Evolutionary conservation across 2,329 filamentous ascomycete genomes (phyloP).

Genomic region (Fusarium chlamydosporum): DNA sequence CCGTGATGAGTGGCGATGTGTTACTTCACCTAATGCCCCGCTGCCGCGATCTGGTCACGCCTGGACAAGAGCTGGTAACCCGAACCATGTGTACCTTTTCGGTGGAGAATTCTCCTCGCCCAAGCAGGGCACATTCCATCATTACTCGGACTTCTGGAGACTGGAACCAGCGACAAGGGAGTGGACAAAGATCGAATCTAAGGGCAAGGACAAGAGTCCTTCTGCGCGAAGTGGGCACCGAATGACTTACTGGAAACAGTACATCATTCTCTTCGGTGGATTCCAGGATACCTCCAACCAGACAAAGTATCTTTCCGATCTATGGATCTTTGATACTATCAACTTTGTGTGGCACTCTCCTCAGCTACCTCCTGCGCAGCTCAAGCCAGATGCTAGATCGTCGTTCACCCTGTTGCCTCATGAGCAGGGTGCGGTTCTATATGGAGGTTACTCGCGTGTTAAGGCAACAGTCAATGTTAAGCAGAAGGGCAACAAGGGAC

Average conservation of each 20-base stretch:
- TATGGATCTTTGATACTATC: slow-evolving; percentile 95
- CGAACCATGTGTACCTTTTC: slow-evolving; percentile 89
- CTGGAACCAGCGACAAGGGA: slow-evolving; percentile 87
- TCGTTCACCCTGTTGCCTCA: slow-evolving; percentile 94
- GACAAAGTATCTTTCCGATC: slow-evolving; percentile 91
- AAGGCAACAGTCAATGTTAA: slow-evolving; percentile 79
- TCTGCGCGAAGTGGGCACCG: slow-evolving; percentile 91
- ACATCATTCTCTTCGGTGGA: slow-evolving; percentile 94
- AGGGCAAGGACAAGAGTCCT: slow-evolving; percentile 82
- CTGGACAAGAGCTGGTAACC: slow-evolving; percentile 90
- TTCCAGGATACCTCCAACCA: slow-evolving; percentile 97
- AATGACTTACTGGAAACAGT: slow-evolving; percentile 98
- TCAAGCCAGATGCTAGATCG: slow-evolving; percentile 90
- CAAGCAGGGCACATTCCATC: slow-evolving; percentile 98
- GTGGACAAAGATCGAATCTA: slow-evolving; percentile 89
- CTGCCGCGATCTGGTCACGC: slow-evolving; percentile 93
- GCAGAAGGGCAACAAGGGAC: slow-evolving; percentile 66
- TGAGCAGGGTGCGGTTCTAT: slow-evolving; percentile 89
- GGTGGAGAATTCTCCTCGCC: slow-evolving; percentile 97
- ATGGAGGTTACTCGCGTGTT: slow-evolving; percentile 92
- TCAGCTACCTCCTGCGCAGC: slow-evolving; percentile 78
- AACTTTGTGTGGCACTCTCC: slow-evolving; percentile 89
- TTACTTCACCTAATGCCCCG: slow-evolving; percentile 92
- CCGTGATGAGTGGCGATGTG: slow-evolving; percentile 89
- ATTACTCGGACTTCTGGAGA: slow-evolving; percentile 99